Conservation (phyloP, 371 early-diverging fungal species). For the Mucor velutinosus region DNA sequence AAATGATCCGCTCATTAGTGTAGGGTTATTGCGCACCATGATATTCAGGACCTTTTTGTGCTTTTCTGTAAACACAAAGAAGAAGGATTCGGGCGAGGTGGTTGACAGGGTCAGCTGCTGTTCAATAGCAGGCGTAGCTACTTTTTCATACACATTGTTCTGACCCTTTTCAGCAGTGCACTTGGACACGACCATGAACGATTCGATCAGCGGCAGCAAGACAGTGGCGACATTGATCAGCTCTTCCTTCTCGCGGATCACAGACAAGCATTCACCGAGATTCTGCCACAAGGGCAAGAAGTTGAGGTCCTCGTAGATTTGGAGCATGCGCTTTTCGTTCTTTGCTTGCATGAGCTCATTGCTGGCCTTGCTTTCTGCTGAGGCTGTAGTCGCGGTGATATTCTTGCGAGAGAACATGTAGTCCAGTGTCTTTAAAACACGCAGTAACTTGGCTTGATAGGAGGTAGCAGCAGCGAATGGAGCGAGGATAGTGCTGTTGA, state of each 20-base stretch:
- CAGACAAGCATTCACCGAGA: conserved; percentile 73
- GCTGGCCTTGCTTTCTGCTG: conserved; percentile 11
- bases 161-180: conserved; percentile 53
- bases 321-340: conserved; percentile 56
- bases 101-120: not conserved
- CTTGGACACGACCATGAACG: conserved; percentile 95
- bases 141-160: conserved; percentile 24
- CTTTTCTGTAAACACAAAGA: conserved; percentile 89
- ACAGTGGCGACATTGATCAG: conserved; percentile 90
- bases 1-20: conserved; percentile 95
- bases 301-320: conserved; percentile 72
- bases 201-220: conserved; percentile 91
- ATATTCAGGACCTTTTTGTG: conserved; percentile 95
- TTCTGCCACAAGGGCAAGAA: conserved; percentile 79
- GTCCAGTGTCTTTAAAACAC: conserved; percentile 93
- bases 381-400: not conserved
- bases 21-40: conserved; percentile 96
- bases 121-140: conserved; percentile 26
- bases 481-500: conserved; percentile 61
- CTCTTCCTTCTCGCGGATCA: conserved; percentile 75
- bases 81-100: conserved; percentile 63
- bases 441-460: conserved; percentile 87
- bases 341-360: conserved; percentile 4
- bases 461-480: conserved; percentile 87
- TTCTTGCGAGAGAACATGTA: conserved; percentile 66